Conservation (phyloP, 805 yeast species). For the Metschnikowia lochheadii region DNA sequence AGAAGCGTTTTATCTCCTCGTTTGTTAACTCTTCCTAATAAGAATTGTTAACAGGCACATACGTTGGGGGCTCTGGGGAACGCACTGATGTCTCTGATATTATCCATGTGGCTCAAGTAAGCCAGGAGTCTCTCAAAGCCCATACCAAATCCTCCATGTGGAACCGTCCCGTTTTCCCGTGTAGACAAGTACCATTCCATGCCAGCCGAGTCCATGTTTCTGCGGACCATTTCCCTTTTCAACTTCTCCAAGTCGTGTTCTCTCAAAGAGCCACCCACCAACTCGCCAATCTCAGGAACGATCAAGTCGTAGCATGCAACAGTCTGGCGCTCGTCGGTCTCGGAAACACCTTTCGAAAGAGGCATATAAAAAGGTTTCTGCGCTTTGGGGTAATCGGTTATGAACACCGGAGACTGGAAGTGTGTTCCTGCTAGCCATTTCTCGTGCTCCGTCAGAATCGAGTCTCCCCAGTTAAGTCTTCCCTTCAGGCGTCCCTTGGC, state of each 20-base stretch:
- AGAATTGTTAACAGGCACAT: constrained; percentile 27
- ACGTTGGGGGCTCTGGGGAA: constrained; percentile 67
- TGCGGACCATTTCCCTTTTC: constrained; percentile 42
- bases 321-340: constrained; percentile 41
- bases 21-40: too few species aligned
- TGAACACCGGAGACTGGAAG: constrained; percentile 74
- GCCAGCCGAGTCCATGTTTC: constrained; percentile 56
- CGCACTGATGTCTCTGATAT: constrained; percentile 81
- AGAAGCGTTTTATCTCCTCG: too few species aligned
- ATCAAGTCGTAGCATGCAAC: constrained; percentile 89
- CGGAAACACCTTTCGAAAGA: constrained; percentile 26
- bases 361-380: constrained; percentile 95
- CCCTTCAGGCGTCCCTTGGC: constrained; percentile 37
- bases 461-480: constrained; percentile 59
- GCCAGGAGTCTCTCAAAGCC: constrained; percentile 86
- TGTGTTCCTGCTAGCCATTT: constrained; percentile 76
- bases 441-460: constrained; percentile 81
- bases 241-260: constrained; percentile 59
- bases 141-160: constrained; percentile 97
- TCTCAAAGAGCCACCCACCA: constrained; percentile 92
- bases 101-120: constrained; percentile 68
- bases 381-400: constrained; percentile 77
- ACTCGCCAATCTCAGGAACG: constrained; percentile 88
- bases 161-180: constrained; percentile 73
- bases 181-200: constrained; percentile 79